Evolutionary conservation across 2,329 filamentous ascomycete species (phyloP), one percentile per base, ranked within the genome.

Genomic region (Allantophomopsis cytisporea): DNA sequence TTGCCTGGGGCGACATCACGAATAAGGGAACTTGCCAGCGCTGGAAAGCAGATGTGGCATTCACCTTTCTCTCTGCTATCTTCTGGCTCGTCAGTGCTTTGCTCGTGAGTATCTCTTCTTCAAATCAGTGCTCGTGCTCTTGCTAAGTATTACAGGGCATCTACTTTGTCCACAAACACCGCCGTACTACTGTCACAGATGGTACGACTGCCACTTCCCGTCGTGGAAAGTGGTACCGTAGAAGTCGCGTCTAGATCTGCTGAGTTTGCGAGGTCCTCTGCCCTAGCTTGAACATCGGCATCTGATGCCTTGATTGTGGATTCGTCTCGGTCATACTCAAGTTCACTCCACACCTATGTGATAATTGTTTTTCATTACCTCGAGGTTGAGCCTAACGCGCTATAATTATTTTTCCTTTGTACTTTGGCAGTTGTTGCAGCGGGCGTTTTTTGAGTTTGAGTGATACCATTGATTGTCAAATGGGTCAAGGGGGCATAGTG

Each of bases 41-140:
- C 14, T 41, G 39, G 39, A 41, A 41, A 18, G 39, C 39, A 20
- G 39, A 41, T 30, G 40, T 44, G 20, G 42, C 42, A 7, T 44
- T 44, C 36, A 17, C 36, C 12, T 44, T 44, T 31, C 33, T 44
- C 10, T 44, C 42, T 10, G 40, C 40, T 10, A 44, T 44, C 23
- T 44, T 44, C 35, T 44, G 42, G 42, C 42, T 44, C 14, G 40
- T 36, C 13, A 43, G 36, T 30, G 40, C 42, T 14, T 18, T 44
- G 16, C 31, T 44, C n/a, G 39, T 38, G 15, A 38, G 36, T 38
- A 14, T 21, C 15, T 13, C 13, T n/a, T 34, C 10, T 12, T 15
- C 31, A 14, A 14, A 8, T 2, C 15, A 8, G 3, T 32, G 3
- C 3, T 15, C 6, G 14, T 10, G 14, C 16, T 14, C 31, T 15